Evolutionary conservation across 805 yeast genomes (phyloP), one percentile per base, ranked within the genome.

Genomic region (Hemisphaericaspora nanyangensis): DNA sequence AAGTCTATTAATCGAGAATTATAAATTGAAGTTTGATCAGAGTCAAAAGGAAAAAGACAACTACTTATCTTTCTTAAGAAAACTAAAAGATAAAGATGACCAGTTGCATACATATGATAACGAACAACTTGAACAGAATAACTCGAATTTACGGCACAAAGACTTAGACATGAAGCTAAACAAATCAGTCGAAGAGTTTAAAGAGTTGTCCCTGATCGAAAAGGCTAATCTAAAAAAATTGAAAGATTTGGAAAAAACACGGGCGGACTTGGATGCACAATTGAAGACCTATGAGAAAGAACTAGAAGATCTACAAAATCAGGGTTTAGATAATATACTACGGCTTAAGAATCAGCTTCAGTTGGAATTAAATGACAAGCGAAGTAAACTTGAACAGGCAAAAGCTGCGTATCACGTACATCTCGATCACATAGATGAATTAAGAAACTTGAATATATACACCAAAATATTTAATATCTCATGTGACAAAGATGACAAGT

Each of bases 381-480:
- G 68, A 11, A 70, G 71, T 35, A 84, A 81, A 42, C 67, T 82
- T 22, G 81, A 82, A 35, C 75, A 84, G 24, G 65, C 85, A 0
- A 76, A 80, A 39, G 74, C 85, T 3, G 74, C 79, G 25, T 77
- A 84, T 45, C 82, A 79, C 39, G 66, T 69, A 40, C 80, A 83
- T 42, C 59, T 80, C 29, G 74, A 76, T 45, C 85, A 81, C 45
- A 61, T 90, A 31, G 91, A 87, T 47, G 74, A 75, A 29, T 66
- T 93, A 18, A 67, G 95, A 42, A 77, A 77, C 37, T 70, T 89
- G 5, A 90, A 93, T 55, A 89, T 91, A 1, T 90, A 83, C 60
- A 84, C 79, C 44, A 91, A 83, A 47, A 78, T 88, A 0, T 93
- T 91, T 58, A 73, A 81, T 42, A 90, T 93, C 6, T 85, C 95